phyloP scores from a whole-genome alignment of 768 basidiomycete genomes.

The Lactifluus piperatus region DNA sequence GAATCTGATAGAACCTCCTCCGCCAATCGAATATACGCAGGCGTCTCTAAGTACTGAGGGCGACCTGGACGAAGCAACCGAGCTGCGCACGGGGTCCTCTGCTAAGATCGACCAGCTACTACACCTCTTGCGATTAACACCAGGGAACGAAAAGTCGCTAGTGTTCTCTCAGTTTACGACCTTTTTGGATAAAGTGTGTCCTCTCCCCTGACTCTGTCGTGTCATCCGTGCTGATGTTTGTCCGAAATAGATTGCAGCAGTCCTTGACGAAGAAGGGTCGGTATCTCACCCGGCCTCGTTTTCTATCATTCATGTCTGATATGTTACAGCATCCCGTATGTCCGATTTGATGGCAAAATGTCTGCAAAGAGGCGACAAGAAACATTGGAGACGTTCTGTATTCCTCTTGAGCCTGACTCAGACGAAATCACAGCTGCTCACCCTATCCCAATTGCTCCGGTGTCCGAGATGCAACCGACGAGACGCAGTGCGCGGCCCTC shows the following conservation, averaged over 20 bases:
- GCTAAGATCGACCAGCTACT: slow-evolving; percentile 82
- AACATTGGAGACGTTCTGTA: slow-evolving; percentile 61
- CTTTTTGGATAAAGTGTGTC: slow-evolving; percentile 65
- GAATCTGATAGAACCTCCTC: slow-evolving; percentile 54
- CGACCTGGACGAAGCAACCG: slow-evolving; percentile 31
- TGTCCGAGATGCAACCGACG: slow-evolving; percentile 14
- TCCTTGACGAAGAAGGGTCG: slow-evolving; percentile 56
- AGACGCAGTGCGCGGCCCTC: slow-evolving; percentile 3
- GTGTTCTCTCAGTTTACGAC: slow-evolving; percentile 89
- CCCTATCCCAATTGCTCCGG: slow-evolving; percentile 1
- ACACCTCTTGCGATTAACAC: slow-evolving; percentile 60
- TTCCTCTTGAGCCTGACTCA: slow-evolving; percentile 42
- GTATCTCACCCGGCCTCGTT: slow-evolving; percentile 11
- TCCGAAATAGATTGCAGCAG: slow-evolving; percentile 51
- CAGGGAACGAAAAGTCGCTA: slow-evolving; percentile 64
- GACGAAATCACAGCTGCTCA: slow-evolving; percentile 10
- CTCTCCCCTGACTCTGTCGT: neutral
- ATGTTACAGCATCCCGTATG: slow-evolving; percentile 52
- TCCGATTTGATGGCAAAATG: slow-evolving; percentile 81
- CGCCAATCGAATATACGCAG: slow-evolving; percentile 64
- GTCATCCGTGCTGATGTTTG: neutral
- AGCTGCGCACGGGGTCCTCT: slow-evolving; percentile 49
- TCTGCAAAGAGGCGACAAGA: slow-evolving; percentile 74
- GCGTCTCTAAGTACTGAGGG: slow-evolving; percentile 33
- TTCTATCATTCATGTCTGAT: neutral